phyloP scores from a whole-genome alignment of 2,329 filamentous ascomycete genomes.

The Botryosphaeria dothidea region DNA sequence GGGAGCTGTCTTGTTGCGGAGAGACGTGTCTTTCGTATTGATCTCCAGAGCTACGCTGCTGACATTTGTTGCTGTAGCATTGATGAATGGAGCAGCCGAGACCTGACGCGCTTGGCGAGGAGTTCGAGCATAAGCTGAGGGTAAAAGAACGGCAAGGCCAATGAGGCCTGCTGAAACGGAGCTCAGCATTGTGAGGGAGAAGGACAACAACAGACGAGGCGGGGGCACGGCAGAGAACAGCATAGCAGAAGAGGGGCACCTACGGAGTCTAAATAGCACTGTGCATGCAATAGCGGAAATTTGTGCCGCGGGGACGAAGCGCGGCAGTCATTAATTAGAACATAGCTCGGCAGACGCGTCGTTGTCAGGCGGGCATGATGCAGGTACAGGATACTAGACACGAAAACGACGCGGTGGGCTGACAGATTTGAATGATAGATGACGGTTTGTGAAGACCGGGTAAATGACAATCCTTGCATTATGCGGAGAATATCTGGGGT shows the following conservation, averaged over 20 bases:
- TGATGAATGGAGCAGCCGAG: conserved; percentile 4
- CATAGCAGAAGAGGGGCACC: not conserved
- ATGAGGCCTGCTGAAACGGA: conserved; percentile 8
- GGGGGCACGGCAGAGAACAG: not conserved
- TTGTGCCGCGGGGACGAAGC: not conserved
- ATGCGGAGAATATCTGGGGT: conserved; percentile 10
- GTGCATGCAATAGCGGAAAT: not conserved
- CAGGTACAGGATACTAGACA: conserved; percentile 1
- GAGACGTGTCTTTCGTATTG: conserved; percentile 15
- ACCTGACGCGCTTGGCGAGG: not conserved
- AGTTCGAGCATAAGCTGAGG: conserved; percentile 1
- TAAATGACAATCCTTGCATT: not conserved
- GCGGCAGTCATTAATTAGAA: not conserved
- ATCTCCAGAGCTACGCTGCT: conserved; percentile 14
- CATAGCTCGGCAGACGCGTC: conserved; percentile 5
- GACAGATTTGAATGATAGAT: not conserved
- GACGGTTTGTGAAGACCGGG: not conserved
- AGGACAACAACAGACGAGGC: not conserved
- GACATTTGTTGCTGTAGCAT: conserved; percentile 13
- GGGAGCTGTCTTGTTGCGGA: conserved; percentile 18
- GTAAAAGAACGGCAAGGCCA: conserved; percentile 11
- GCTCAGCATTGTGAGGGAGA: not conserved
- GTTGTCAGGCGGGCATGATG: not conserved
- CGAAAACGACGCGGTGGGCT: conserved; percentile 8
- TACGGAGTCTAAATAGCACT: not conserved